These are phyloP conservation scores for Microdochium trichocladiopsis DNA, from an alignment of 2,329 filamentous ascomycete genomes.

Conservation along the genomic window DNA sequence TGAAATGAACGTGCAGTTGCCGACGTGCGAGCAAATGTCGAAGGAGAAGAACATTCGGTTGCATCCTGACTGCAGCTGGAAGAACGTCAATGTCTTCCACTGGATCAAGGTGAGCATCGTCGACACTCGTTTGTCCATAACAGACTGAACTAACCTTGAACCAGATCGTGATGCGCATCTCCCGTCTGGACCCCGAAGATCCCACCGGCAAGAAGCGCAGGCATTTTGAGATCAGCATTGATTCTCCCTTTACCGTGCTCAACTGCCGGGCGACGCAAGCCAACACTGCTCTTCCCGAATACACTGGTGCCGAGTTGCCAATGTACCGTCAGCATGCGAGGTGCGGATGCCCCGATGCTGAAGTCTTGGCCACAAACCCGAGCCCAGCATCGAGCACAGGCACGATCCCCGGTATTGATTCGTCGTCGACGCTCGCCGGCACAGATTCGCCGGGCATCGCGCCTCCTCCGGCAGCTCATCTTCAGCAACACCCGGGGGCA, in stretches of 20 bases:
- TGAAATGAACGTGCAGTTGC: slow-evolving; percentile 88
- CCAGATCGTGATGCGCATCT: slow-evolving; percentile 87
- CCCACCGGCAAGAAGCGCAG: slow-evolving; percentile 65
- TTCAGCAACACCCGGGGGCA: slow-evolving; percentile 26
- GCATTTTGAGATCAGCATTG: slow-evolving; percentile 94
- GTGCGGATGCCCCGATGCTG: slow-evolving; percentile 48
- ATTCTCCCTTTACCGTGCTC: slow-evolving; percentile 88
- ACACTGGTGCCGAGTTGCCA: slow-evolving; percentile 49
- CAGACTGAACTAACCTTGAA: slow-evolving; percentile 2
- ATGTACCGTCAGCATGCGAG: slow-evolving; percentile 39
- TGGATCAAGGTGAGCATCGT: slow-evolving; percentile 76
- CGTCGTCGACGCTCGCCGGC: slow-evolving; percentile 3
- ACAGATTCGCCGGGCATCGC: slow-evolving; percentile 23
- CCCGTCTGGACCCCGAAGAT: slow-evolving; percentile 72
- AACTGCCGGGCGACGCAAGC: slow-evolving; percentile 90
- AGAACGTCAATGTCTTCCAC: slow-evolving; percentile 88
- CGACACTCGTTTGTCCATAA: not conserved
- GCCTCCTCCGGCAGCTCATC: slow-evolving; percentile 50
- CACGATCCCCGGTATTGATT: slow-evolving; percentile 26
- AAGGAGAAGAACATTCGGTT: slow-evolving; percentile 59
- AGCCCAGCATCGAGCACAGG: slow-evolving; percentile 60
- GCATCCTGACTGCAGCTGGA: slow-evolving; percentile 88
- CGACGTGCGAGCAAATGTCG: slow-evolving; percentile 80
- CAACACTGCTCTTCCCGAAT: slow-evolving; percentile 80
- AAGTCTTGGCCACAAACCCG: slow-evolving; percentile 42